Percentiles rank a stretch among this genome's conserved stretches.
Evolutionary conservation across 345 rosid species (phyloP).

Genomic region (Rhodamnia rubescens): DNA sequence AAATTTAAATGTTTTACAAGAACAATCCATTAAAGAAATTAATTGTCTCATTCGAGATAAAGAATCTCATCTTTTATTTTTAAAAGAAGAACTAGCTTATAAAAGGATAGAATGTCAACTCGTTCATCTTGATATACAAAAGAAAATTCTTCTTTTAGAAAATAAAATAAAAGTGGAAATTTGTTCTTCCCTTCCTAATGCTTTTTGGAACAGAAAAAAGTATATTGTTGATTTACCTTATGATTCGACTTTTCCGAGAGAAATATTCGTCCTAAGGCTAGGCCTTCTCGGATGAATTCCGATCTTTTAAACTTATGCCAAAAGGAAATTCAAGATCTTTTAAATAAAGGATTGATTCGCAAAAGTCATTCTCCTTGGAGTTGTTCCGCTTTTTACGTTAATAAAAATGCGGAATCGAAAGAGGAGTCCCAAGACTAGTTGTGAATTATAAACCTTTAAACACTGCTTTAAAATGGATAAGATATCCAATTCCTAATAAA

Average conservation of each 20-base stretch:
- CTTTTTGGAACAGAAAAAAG: not conserved
- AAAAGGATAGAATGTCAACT: fast-evolving
- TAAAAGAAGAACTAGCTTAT: not conserved
- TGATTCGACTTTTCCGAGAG: not conserved
- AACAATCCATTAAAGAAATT: not conserved
- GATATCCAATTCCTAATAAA: too few relatives aligned
- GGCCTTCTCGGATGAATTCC: not conserved
- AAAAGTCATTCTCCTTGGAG: not conserved
- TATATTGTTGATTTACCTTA: not conserved
- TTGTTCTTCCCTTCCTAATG: too few relatives aligned
- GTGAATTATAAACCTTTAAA: too few relatives aligned
- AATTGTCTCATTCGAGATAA: not conserved
- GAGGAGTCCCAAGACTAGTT: too few relatives aligned
- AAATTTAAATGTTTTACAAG: not conserved
- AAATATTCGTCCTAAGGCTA: not conserved
- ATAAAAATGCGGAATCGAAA: too few relatives aligned
- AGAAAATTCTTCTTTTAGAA: too few relatives aligned
- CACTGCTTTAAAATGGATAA: too few relatives aligned
- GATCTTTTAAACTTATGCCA: not conserved
- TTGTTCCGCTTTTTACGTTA: not conserved
- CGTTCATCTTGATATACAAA: too few relatives aligned
- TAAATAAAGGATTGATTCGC: not conserved
- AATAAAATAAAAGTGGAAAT: too few relatives aligned
- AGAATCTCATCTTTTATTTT: not conserved
- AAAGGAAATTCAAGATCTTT: not conserved